A percentile compares a stretch with the other conserved stretches of the same genome.
Conservation (phyloP, 1,284 basidiomycete species). For the Boletus semigastroideus region DNA sequence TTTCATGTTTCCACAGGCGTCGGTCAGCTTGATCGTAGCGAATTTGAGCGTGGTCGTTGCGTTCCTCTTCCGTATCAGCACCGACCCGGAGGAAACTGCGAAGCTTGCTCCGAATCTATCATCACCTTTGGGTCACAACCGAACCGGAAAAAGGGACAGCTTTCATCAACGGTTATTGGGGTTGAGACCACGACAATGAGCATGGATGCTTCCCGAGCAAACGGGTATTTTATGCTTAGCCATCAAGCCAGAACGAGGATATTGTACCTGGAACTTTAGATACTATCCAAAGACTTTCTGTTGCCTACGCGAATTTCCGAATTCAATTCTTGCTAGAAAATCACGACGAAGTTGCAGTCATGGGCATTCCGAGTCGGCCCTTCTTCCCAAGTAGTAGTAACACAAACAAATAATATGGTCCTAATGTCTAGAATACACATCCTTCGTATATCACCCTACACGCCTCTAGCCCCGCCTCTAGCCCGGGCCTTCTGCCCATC, state of each 20-base stretch:
- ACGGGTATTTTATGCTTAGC: too few species aligned
- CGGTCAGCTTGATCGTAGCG: background rate
- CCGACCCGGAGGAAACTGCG: background rate
- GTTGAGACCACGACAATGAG: background rate
- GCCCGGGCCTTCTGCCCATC: constrained; percentile 29
- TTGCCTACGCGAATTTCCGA: too few species aligned
- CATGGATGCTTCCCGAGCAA: background rate
- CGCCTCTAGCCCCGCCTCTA: background rate
- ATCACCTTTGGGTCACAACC: background rate
- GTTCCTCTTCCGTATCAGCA: background rate
- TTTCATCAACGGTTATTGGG: too few species aligned
- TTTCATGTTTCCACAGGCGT: too few species aligned
- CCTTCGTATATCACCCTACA: background rate
- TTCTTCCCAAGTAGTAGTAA: too few species aligned
- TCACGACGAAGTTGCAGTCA: too few species aligned
- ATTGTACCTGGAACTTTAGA: too few species aligned
- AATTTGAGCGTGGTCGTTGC: background rate
- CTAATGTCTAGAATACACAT: too few species aligned
- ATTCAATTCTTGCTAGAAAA: too few species aligned
- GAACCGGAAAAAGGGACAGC: background rate
- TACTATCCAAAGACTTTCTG: too few species aligned
- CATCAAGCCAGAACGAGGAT: background rate
- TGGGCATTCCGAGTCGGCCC: too few species aligned
- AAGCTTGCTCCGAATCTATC: background rate
- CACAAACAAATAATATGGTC: too few species aligned